A percentile compares a stretch with the other conserved stretches of the same genome.
Conservation (phyloP, 1,284 basidiomycete genomes). For the Pseudozyma sp. region DNA sequence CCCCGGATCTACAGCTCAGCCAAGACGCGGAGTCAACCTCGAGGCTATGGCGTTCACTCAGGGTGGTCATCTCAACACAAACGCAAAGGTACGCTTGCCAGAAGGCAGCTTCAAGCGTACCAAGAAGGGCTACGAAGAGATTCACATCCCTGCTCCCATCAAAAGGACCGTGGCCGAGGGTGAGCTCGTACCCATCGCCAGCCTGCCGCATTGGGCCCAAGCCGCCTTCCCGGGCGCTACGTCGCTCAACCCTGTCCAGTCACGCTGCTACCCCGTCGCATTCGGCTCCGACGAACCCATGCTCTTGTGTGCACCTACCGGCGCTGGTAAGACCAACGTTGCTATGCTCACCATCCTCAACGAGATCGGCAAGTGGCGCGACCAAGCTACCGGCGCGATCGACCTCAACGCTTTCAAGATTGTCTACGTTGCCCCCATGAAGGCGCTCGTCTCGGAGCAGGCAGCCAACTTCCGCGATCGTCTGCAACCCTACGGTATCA, state of each 20-base stretch:
- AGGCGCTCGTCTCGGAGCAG: slow-evolving; percentile 68
- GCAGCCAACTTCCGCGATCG: slow-evolving; percentile 73
- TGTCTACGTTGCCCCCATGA: slow-evolving; percentile 99
- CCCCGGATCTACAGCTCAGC: slow-evolving; percentile 83
- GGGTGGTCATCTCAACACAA: slow-evolving; percentile 95
- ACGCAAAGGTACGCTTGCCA: slow-evolving; percentile 97
- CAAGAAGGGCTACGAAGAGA: slow-evolving; percentile 97
- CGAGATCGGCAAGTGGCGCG: slow-evolving; percentile 69
- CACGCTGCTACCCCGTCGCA: slow-evolving; percentile 80
- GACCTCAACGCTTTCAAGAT: slow-evolving; percentile 95
- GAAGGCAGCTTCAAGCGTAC: slow-evolving; percentile 97
- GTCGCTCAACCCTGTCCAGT: slow-evolving; percentile 87
- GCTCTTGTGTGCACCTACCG: slow-evolving; percentile 95
- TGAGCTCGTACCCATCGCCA: slow-evolving; percentile 80
- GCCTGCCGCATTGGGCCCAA: slow-evolving; percentile 84
- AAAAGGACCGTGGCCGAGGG: slow-evolving; percentile 74
- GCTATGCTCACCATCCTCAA: slow-evolving; percentile 79
- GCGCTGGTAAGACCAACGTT: slow-evolving; percentile 99
- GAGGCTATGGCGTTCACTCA: slow-evolving; percentile 95
- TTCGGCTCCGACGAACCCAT: slow-evolving; percentile 92
- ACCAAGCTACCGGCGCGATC: slow-evolving; percentile 84
- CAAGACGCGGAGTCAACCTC: slow-evolving; percentile 87
- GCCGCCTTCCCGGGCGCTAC: slow-evolving; percentile 72
- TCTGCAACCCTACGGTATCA: slow-evolving; percentile 83
- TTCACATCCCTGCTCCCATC: slow-evolving; percentile 94